A percentile compares a stretch with the other conserved stretches of the same genome.
phyloP scores from a whole-genome alignment of 2,329 filamentous ascomycete species.

The Fusarium haematococcum region DNA sequence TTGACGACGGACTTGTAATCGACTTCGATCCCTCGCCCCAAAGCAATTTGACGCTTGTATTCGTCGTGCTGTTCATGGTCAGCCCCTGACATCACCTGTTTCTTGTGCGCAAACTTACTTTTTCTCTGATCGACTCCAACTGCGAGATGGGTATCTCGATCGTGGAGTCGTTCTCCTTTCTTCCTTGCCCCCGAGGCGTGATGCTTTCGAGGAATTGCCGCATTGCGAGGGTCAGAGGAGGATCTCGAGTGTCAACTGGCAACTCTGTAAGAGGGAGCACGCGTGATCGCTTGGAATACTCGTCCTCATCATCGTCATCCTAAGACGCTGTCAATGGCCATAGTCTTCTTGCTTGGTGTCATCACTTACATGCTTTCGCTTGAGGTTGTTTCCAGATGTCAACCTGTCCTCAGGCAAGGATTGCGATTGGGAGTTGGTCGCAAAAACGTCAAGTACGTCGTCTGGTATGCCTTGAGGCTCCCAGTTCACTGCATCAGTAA shows the following conservation, averaged over 20 bases:
- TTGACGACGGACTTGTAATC: conserved; percentile 57
- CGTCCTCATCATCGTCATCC: conserved; percentile 50
- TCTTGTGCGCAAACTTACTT: conserved; percentile 43
- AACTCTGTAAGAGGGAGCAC: conserved; percentile 37
- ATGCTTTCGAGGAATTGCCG: conserved; percentile 45
- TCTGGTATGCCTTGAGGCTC: conserved; percentile 61
- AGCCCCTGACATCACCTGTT: conserved; percentile 12
- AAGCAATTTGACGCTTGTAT: conserved; percentile 40
- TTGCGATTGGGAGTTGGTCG: conserved; percentile 50
- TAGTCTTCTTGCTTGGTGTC: not conserved
- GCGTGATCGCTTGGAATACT: conserved; percentile 47
- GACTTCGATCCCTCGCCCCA: conserved; percentile 46
- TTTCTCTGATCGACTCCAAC: conserved; percentile 55
- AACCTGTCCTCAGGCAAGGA: conserved; percentile 19
- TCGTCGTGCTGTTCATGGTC: conserved; percentile 46
- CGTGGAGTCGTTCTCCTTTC: conserved; percentile 33
- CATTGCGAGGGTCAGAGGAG: conserved; percentile 50
- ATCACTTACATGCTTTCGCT: conserved; percentile 61
- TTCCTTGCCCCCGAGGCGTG: conserved; percentile 14
- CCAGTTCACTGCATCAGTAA: conserved; percentile 56
- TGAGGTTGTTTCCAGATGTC: conserved; percentile 51
- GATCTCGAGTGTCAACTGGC: conserved; percentile 39
- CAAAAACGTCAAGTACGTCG: conserved; percentile 61
- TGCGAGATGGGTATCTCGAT: conserved; percentile 47
- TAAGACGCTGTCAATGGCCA: not conserved